Percentiles rank a stretch among this genome's conserved stretches.
phyloP scores from a whole-genome alignment of 805 yeast species.

The Ogataea wickerhamii region DNA sequence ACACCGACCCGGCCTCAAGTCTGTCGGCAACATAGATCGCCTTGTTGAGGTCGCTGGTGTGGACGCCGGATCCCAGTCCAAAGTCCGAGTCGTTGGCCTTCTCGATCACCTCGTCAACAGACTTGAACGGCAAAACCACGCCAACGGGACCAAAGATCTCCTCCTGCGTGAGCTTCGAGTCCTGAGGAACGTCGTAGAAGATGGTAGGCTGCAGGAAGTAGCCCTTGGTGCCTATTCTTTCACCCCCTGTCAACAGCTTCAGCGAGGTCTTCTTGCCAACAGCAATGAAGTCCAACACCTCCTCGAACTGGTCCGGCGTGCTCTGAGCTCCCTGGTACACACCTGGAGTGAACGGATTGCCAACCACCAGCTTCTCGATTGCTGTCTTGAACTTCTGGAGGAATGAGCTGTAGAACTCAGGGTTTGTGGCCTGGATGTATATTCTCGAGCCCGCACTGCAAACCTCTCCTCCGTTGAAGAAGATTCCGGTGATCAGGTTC shows the following conservation, averaged over 20 bases:
- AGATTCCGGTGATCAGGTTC: conserved; percentile 69
- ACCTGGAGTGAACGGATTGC: conserved; percentile 72
- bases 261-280: conserved; percentile 68
- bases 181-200: conserved; percentile 73
- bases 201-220: conserved; percentile 78
- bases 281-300: conserved; percentile 60
- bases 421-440: conserved; percentile 57
- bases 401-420: conserved; percentile 64
- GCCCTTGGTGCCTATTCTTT: conserved; percentile 65
- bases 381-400: conserved; percentile 52
- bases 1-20: conserved; percentile 75
- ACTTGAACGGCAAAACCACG: conserved; percentile 66
- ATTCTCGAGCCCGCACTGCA: conserved; percentile 92
- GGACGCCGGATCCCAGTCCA: conserved; percentile 88
- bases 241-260: conserved; percentile 77
- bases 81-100: conserved; percentile 74
- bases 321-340: conserved; percentile 76
- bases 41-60: conserved; percentile 64
- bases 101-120: conserved; percentile 69
- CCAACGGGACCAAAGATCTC: conserved; percentile 93
- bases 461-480: conserved; percentile 88
- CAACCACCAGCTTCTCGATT: conserved; percentile 56
- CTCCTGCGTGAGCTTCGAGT: conserved; percentile 74
- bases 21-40: conserved; percentile 65
- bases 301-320: conserved; percentile 61